Percentiles rank a stretch among this genome's conserved stretches.
These are phyloP conservation scores for Geotrichum carabidarum DNA, from an alignment of 1,139 yeast genomes.

Conservation along the genomic window DNA sequence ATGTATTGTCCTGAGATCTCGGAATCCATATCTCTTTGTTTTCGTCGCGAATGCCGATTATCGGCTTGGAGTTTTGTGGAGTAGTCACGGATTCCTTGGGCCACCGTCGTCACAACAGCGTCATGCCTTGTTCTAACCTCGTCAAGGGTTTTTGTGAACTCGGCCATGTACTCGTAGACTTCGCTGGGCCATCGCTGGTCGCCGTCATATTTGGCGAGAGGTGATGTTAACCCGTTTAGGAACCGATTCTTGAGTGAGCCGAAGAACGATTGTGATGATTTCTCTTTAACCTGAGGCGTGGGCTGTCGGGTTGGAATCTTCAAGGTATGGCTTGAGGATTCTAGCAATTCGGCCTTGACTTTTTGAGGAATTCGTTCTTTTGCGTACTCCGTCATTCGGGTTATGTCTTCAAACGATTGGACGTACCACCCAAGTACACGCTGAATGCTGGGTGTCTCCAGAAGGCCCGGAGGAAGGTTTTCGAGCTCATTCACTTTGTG, in stretches of 20 bases:
- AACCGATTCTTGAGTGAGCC: conserved; percentile 20
- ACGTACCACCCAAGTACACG: conserved; percentile 87
- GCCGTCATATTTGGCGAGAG: conserved; percentile 44
- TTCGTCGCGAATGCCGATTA: not conserved
- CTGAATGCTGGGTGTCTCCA: conserved; percentile 66
- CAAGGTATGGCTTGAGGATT: conserved; percentile 11
- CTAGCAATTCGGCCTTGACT: conserved; percentile 14
- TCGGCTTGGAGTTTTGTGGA: conserved; percentile 23
- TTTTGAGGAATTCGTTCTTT: conserved; percentile 12
- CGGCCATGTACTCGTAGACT: conserved; percentile 63
- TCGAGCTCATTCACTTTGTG: conserved; percentile 83
- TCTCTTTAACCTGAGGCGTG: not conserved
- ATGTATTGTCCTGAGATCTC: conserved; percentile 47
- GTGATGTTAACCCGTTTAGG: conserved; percentile 51
- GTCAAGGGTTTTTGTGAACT: conserved; percentile 59
- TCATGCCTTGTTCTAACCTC: conserved; percentile 81
- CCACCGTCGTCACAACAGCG: conserved; percentile 89
- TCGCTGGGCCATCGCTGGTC: conserved; percentile 63
- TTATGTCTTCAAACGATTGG: conserved; percentile 80
- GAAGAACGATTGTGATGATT: conserved; percentile 16
- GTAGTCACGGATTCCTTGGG: conserved; percentile 90
- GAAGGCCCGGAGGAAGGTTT: conserved; percentile 68
- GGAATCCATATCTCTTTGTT: conserved; percentile 28
- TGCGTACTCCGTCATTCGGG: conserved; percentile 37
- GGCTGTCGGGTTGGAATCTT: not conserved